Conservation (phyloP, 1,139 yeast species). For the Kodamaea alishanica region DNA sequence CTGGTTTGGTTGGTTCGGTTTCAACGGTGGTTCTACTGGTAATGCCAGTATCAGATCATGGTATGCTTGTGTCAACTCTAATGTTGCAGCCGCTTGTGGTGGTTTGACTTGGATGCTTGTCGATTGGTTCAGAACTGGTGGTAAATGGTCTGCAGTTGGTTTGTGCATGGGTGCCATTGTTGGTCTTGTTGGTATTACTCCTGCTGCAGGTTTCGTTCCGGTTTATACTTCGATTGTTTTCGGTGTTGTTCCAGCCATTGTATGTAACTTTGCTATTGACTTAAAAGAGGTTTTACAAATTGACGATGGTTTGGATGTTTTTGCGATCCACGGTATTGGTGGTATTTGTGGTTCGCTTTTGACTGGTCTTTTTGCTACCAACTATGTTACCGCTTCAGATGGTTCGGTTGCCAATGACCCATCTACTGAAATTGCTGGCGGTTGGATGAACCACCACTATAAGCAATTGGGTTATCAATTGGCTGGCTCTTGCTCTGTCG, state of each 20-base stretch:
- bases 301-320: slow-evolving; percentile 95
- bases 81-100: slow-evolving; percentile 88
- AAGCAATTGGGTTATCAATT: slow-evolving; percentile 90
- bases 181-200: slow-evolving; percentile 93
- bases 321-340: slow-evolving; percentile 92
- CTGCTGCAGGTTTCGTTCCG: slow-evolving; percentile 95
- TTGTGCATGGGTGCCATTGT: slow-evolving; percentile 91
- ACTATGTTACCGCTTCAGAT: slow-evolving; percentile 78
- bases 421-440: slow-evolving; percentile 61
- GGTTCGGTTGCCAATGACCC: slow-evolving; percentile 55
- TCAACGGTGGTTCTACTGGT: slow-evolving; percentile 97
- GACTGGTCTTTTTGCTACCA: slow-evolving; percentile 93
- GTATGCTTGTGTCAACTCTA: slow-evolving; percentile 91
- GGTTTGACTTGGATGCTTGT: slow-evolving; percentile 92
- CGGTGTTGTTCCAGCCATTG: slow-evolving; percentile 74
- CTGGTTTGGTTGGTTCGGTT: slow-evolving; percentile 99
- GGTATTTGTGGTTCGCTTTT: slow-evolving; percentile 79
- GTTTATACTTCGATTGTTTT: slow-evolving; percentile 82
- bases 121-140: slow-evolving; percentile 84
- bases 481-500: slow-evolving; percentile 75
- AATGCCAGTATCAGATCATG: slow-evolving; percentile 86
- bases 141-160: slow-evolving; percentile 94
- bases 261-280: slow-evolving; percentile 82
- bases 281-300: slow-evolving; percentile 67
- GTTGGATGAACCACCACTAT: slow-evolving; percentile 92